Evolutionary conservation across 2,329 filamentous ascomycete species (phyloP).

Genomic region (Elsinoe perseae): DNA sequence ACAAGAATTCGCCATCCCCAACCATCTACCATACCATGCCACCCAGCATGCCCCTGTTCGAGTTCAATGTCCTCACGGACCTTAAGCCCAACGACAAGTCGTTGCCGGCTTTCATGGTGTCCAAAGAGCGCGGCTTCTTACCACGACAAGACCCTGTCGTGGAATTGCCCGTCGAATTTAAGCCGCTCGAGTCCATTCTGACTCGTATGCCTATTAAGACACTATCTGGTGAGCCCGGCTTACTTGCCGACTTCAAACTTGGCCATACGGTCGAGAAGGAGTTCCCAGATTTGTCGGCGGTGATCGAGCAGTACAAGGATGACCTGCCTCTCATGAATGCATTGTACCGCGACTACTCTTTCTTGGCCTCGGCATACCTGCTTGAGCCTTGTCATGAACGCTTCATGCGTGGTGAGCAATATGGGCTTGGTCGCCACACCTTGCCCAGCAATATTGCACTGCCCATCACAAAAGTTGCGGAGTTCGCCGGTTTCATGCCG

Average conservation of each 20-base stretch:
- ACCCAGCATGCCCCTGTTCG: conserved; percentile 14
- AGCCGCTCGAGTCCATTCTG: conserved; percentile 62
- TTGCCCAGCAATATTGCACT: conserved; percentile 68
- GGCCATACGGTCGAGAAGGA: conserved; percentile 63
- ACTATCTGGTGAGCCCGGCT: conserved; percentile 62
- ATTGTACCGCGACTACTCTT: conserved; percentile 84
- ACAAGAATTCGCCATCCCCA: neutral
- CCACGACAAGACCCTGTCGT: conserved; percentile 48
- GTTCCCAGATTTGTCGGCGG: conserved; percentile 67
- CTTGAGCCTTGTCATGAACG: conserved; percentile 71
- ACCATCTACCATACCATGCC: neutral
- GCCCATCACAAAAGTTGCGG: conserved; percentile 74
- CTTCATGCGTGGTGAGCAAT: conserved; percentile 45
- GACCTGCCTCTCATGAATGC: conserved; percentile 77
- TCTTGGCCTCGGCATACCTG: conserved; percentile 80
- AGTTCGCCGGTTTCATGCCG: conserved; percentile 57
- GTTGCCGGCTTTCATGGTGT: conserved; percentile 71
- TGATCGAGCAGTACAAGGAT: conserved; percentile 61
- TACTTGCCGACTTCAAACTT: conserved; percentile 66
- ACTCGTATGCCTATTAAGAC: conserved; percentile 73
- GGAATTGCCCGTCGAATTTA: conserved; percentile 65
- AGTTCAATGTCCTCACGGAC: conserved; percentile 57
- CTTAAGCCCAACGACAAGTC: conserved; percentile 54
- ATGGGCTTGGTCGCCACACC: conserved; percentile 67
- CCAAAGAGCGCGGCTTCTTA: conserved; percentile 65